Conservation (phyloP, 2,329 filamentous ascomycete genomes). For the Penicillium oxalicum region DNA sequence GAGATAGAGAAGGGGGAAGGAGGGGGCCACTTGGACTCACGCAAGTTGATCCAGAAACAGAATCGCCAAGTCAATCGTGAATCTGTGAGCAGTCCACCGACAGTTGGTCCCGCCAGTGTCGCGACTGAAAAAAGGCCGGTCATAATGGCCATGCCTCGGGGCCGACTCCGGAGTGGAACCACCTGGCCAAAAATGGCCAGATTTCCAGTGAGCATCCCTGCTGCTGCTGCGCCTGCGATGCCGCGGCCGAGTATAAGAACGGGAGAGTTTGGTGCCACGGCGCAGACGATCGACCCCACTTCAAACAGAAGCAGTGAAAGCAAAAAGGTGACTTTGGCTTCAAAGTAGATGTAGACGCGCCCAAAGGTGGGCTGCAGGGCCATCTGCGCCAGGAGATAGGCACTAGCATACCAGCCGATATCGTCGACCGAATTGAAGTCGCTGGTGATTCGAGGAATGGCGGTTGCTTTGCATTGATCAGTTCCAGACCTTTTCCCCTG, state of each 20-base stretch:
- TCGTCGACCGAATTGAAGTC: slow-evolving; percentile 1
- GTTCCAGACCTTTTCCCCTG: background rate
- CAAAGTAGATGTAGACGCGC: slow-evolving; percentile 1
- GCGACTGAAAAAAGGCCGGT: background rate
- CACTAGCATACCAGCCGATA: slow-evolving; percentile 1
- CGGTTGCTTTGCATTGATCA: background rate
- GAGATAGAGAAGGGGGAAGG: no score
- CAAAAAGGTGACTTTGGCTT: background rate
- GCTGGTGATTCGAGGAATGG: background rate
- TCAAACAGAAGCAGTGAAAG: background rate
- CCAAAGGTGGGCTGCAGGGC: background rate
- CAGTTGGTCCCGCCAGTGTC: background rate
- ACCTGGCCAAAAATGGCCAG: slow-evolving; percentile 1
- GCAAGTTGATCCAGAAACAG: slow-evolving; percentile 2
- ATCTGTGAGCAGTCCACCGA: background rate
- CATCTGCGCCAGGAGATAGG: slow-evolving; percentile 1
- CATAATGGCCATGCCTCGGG: slow-evolving; percentile 1
- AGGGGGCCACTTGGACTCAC: background rate
- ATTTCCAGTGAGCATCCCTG: slow-evolving; percentile 1
- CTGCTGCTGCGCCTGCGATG: background rate
- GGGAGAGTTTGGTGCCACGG: background rate
- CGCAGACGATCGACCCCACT: background rate
- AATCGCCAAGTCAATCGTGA: slow-evolving; percentile 1
- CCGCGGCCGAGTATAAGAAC: background rate
- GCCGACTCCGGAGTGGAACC: background rate